Conservation (phyloP, 352 stramenopile genomes). For the Phytophthora sojae region DNA sequence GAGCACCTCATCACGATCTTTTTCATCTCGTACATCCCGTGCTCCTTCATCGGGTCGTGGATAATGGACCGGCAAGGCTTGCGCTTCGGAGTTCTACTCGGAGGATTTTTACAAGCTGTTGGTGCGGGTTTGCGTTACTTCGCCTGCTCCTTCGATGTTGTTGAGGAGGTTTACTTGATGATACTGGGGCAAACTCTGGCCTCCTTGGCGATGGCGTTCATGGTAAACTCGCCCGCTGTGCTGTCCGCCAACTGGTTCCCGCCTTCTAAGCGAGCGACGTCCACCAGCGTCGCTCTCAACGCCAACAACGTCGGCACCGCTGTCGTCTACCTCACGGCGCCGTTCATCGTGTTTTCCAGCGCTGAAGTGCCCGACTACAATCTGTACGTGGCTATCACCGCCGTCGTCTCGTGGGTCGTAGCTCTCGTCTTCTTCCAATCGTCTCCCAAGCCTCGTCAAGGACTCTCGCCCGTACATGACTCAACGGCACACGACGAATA, state of each 20-base stretch:
- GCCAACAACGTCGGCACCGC: constrained; percentile 69
- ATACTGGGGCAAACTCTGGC: constrained; percentile 63
- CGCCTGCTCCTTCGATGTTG: constrained; percentile 28
- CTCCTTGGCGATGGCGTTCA: constrained; percentile 77
- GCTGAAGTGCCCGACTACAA: constrained; percentile 55
- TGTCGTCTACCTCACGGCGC: constrained; percentile 60
- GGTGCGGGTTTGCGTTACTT: constrained; percentile 58
- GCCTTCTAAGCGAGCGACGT: constrained; percentile 63
- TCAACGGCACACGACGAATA: constrained; percentile 50
- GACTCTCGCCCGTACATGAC: not conserved
- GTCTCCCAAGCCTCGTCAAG: constrained; percentile 55
- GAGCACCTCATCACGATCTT: constrained; percentile 82
- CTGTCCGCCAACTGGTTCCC: constrained; percentile 81
- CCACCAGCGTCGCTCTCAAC: constrained; percentile 76
- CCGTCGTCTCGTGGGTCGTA: constrained; percentile 29
- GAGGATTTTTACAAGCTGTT: constrained; percentile 56
- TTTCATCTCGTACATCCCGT: constrained; percentile 81
- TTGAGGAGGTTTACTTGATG: constrained; percentile 44
- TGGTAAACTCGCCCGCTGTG: constrained; percentile 78
- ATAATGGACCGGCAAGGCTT: constrained; percentile 76
- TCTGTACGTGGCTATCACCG: constrained; percentile 46
- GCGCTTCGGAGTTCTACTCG: constrained; percentile 62
- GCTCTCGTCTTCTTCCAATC: constrained; percentile 49
- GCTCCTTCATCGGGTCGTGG: constrained; percentile 79
- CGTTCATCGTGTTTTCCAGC: constrained; percentile 53